phyloP scores from a whole-genome alignment of 768 basidiomycete genomes.

The Pleurotus djamor region DNA sequence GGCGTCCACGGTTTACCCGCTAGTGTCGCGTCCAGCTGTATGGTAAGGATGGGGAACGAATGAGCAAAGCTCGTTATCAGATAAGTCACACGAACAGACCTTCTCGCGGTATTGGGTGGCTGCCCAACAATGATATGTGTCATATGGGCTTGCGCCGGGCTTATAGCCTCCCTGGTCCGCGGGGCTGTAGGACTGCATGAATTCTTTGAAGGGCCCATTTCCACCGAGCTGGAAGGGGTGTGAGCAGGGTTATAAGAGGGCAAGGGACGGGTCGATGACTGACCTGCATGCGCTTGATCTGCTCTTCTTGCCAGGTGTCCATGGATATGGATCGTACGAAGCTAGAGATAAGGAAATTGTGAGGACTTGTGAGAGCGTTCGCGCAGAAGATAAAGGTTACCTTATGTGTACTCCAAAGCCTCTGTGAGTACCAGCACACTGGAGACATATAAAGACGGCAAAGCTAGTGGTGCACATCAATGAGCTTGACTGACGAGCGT shows the following conservation, averaged over 20 bases:
- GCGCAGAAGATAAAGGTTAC: constrained; percentile 27
- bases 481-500: background rate
- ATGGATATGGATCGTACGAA: constrained; percentile 94
- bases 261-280: constrained; percentile 12
- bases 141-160: constrained; percentile 57
- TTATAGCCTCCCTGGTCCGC: constrained; percentile 68
- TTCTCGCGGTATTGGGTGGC: constrained; percentile 95
- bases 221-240: constrained; percentile 68
- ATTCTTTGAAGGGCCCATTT: constrained; percentile 78
- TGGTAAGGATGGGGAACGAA: constrained; percentile 4
- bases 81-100: constrained; percentile 36
- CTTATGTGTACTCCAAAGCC: constrained; percentile 95
- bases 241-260: constrained; percentile 2
- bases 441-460: constrained; percentile 89
- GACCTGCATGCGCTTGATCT: constrained; percentile 89
- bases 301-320: constrained; percentile 95
- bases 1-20: constrained; percentile 80
- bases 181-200: constrained; percentile 70
- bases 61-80: constrained; percentile 4
- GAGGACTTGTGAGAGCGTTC: constrained; percentile 10
- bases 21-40: constrained; percentile 73
- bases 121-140: constrained; percentile 92
- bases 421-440: constrained; percentile 81
- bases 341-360: constrained; percentile 35
- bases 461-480: constrained; percentile 40